These are phyloP conservation scores for Phytophthora tentaculata DNA, from an alignment of 352 stramenopile species.

Conservation along the genomic window DNA sequence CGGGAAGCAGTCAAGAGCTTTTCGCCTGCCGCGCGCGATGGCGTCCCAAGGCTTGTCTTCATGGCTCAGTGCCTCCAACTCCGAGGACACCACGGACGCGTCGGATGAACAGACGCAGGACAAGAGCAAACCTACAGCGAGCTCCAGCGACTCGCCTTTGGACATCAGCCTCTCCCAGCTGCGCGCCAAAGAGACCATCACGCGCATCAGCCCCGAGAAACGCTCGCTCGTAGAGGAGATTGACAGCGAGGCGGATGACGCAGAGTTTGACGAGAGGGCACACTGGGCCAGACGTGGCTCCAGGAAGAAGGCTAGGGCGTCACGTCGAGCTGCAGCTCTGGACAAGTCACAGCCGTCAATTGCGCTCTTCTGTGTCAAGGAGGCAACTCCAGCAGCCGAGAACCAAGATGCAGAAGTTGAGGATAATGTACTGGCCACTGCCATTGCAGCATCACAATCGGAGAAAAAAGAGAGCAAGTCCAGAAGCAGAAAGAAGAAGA, in stretches of 20 bases:
- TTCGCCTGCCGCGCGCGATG: slow-evolving; percentile 20
- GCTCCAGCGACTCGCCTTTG: slow-evolving; percentile 40
- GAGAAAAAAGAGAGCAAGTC: slow-evolving; percentile 19
- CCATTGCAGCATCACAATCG: slow-evolving; percentile 15
- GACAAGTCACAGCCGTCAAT: slow-evolving; percentile 73
- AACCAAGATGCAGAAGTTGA: slow-evolving; percentile 1
- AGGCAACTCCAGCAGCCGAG: background rate
- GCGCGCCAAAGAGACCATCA: slow-evolving; percentile 50
- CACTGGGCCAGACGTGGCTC: slow-evolving; percentile 61
- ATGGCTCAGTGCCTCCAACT: slow-evolving; percentile 41
- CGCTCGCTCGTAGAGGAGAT: slow-evolving; percentile 66
- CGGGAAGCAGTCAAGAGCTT: slow-evolving; percentile 24
- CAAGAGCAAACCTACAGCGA: background rate
- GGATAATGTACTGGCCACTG: slow-evolving; percentile 1
- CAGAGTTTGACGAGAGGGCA: slow-evolving; percentile 72
- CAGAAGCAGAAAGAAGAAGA: slow-evolving; percentile 20
- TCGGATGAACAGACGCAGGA: slow-evolving; percentile 14
- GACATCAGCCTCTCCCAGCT: slow-evolving; percentile 52
- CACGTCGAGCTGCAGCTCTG: slow-evolving; percentile 15
- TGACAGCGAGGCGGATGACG: slow-evolving; percentile 75
- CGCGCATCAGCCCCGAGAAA: slow-evolving; percentile 60
- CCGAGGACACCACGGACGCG: slow-evolving; percentile 1
- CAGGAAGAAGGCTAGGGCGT: slow-evolving; percentile 42
- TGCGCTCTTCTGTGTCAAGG: slow-evolving; percentile 61
- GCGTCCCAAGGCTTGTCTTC: slow-evolving; percentile 43